Percentiles rank a stretch among this genome's conserved stretches.
Evolutionary conservation across 2,329 filamentous ascomycete species (phyloP).

Genomic region (Xylariaceae sp.): DNA sequence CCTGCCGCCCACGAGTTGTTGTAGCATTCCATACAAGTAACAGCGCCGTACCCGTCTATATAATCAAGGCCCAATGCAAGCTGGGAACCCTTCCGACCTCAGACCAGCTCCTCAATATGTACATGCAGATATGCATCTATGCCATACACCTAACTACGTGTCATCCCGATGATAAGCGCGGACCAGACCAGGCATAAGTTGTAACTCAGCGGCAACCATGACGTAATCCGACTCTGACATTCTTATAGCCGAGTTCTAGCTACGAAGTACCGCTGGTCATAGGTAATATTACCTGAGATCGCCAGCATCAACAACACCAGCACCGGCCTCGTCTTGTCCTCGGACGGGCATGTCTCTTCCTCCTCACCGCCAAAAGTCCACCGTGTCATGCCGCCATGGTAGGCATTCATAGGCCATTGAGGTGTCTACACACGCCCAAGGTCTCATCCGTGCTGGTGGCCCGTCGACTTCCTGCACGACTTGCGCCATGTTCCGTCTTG

Average conservation of each 20-base stretch:
- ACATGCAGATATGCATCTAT: constrained; percentile 3
- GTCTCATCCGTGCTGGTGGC: constrained; percentile 10
- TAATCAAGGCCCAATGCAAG: not conserved
- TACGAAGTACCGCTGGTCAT: no score
- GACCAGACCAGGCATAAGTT: not conserved
- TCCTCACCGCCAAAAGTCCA: constrained; percentile 15
- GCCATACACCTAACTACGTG: not conserved
- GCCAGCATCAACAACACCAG: not conserved
- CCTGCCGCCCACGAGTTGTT: not conserved
- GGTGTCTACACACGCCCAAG: constrained; percentile 33
- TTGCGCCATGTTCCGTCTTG: constrained; percentile 13
- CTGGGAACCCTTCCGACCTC: not conserved
- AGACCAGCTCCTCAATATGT: not conserved
- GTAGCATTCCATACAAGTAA: not conserved
- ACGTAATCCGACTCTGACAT: no score
- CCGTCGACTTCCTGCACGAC: constrained; percentile 9
- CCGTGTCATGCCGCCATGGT: constrained; percentile 47
- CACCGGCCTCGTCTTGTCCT: not conserved
- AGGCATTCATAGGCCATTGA: constrained; percentile 37
- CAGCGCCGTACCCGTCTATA: not conserved
- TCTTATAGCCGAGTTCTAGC: no score
- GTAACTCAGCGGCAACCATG: no score
- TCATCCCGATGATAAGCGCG: constrained; percentile 8
- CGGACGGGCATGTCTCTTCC: not conserved
- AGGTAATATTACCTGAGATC: no score